These are phyloP conservation scores for Phialocephala subalpina DNA, from an alignment of 2,329 filamentous ascomycete genomes.

Conservation along the genomic window DNA sequence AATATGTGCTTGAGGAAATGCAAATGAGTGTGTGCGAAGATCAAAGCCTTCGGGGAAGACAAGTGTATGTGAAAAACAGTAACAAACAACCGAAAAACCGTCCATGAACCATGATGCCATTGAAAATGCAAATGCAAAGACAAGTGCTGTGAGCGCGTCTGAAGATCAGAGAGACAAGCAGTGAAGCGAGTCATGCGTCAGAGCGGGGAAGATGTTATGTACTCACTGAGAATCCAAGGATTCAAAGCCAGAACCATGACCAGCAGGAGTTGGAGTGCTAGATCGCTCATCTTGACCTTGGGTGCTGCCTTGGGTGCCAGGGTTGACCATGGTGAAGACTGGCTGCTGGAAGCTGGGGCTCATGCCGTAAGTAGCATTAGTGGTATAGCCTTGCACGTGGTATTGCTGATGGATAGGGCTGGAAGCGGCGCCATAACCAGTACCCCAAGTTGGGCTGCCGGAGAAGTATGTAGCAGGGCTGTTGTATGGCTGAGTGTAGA, in stretches of 20 bases:
- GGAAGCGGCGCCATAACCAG: not conserved
- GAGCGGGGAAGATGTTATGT: not conserved
- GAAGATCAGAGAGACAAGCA: conserved; percentile 9
- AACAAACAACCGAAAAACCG: not conserved
- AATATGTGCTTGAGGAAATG: conserved; percentile 18
- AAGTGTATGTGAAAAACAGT: not conserved
- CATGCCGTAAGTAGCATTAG: conserved; percentile 15
- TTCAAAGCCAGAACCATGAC: conserved; percentile 29
- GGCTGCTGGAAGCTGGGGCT: conserved; percentile 13
- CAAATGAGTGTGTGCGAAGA: conserved; percentile 13
- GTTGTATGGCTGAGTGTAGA: not conserved
- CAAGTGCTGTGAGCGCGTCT: conserved; percentile 12
- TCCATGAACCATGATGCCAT: conserved; percentile 8
- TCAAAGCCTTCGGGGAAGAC: conserved; percentile 8
- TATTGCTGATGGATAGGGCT: conserved; percentile 26
- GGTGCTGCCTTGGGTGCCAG: conserved; percentile 7
- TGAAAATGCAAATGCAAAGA: conserved; percentile 12
- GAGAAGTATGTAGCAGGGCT: not conserved
- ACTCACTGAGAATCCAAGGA: conserved; percentile 29
- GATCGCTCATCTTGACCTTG: conserved; percentile 35
- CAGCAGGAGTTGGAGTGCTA: conserved; percentile 37
- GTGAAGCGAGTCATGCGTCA: conserved; percentile 10
- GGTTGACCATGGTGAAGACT: conserved; percentile 18
- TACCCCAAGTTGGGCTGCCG: not conserved
- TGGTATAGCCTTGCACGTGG: conserved; percentile 28